Conservation (phyloP, 2,329 filamentous ascomycete genomes). For the Colletotrichum shisoi region DNA sequence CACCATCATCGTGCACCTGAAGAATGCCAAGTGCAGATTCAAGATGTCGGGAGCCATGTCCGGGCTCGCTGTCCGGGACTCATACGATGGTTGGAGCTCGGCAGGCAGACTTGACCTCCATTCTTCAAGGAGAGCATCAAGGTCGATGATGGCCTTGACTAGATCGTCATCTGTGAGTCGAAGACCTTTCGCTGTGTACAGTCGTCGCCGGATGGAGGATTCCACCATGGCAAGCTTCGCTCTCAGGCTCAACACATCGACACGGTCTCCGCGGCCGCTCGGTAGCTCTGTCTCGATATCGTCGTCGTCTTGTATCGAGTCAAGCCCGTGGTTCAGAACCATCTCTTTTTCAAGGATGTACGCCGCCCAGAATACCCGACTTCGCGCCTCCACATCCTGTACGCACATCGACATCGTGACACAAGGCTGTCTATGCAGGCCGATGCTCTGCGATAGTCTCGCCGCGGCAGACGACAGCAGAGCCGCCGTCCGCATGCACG, state of each 20-base stretch:
- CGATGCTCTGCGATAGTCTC: constrained; percentile 30
- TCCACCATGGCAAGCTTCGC: constrained; percentile 38
- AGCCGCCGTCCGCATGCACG: constrained; percentile 24
- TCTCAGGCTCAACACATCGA: constrained; percentile 25
- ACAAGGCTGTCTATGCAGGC: constrained; percentile 31
- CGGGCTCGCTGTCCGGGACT: constrained; percentile 3
- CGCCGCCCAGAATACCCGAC: constrained; percentile 36
- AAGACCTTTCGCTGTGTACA: constrained; percentile 37
- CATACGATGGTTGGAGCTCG: constrained; percentile 25
- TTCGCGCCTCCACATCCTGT: constrained; percentile 27
- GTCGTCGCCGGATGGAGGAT: constrained; percentile 27
- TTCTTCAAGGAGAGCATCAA: constrained; percentile 33
- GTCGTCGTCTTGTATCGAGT: constrained; percentile 30
- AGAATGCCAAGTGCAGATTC: constrained; percentile 35
- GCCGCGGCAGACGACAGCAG: constrained; percentile 25
- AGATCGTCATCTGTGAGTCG: constrained; percentile 19
- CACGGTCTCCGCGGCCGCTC: constrained; percentile 5
- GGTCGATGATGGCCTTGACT: constrained; percentile 31
- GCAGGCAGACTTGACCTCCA: constrained; percentile 28
- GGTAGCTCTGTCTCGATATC: constrained; percentile 34
- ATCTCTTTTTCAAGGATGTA: constrained; percentile 37
- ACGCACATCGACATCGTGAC: constrained; percentile 30
- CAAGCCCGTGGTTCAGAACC: constrained; percentile 30
- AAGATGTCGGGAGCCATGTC: constrained; percentile 26
- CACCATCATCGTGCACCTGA: constrained; percentile 30